Percentiles rank a stretch among this genome's conserved stretches.
These are phyloP conservation scores for Meyerozyma sp. DNA, from an alignment of 1,139 yeast species.

Conservation along the genomic window DNA sequence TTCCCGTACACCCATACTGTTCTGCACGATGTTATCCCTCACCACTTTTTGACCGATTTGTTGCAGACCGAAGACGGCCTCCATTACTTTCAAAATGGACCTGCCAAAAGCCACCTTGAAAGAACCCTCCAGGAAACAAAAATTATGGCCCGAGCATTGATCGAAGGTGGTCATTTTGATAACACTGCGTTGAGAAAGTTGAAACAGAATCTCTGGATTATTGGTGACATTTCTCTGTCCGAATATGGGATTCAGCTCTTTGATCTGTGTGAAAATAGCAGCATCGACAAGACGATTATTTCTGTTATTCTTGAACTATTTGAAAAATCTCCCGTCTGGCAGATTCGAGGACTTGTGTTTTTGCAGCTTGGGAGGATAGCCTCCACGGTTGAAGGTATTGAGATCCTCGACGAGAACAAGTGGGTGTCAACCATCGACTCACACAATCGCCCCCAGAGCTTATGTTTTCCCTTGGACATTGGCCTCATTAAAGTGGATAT, in stretches of 20 bases:
- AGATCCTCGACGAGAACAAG: slow-evolving; percentile 74
- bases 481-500: slow-evolving; percentile 15
- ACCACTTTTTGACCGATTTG: slow-evolving; percentile 75
- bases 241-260: slow-evolving; percentile 62
- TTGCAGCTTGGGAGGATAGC: slow-evolving; percentile 74
- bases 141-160: neutral
- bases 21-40: slow-evolving; percentile 32
- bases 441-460: slow-evolving; percentile 48
- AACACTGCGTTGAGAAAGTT: slow-evolving; percentile 22
- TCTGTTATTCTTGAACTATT: slow-evolving; percentile 41
- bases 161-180: neutral
- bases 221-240: slow-evolving; percentile 76
- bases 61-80: slow-evolving; percentile 82
- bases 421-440: slow-evolving; percentile 65
- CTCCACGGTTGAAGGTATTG: slow-evolving; percentile 72
- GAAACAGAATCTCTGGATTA: slow-evolving; percentile 81
- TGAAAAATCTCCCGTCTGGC: slow-evolving; percentile 49
- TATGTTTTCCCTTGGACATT: slow-evolving; percentile 45
- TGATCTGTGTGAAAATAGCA: slow-evolving; percentile 44
- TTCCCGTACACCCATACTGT: slow-evolving; percentile 18
- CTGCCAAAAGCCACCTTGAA: slow-evolving; percentile 23
- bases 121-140: slow-evolving; percentile 11
- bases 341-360: slow-evolving; percentile 71
- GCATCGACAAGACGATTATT: slow-evolving; percentile 51
- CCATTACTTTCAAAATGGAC: slow-evolving; percentile 23